Evolutionary conservation across 306 rosid species (phyloP).

Genomic region (Prunus persica): DNA sequence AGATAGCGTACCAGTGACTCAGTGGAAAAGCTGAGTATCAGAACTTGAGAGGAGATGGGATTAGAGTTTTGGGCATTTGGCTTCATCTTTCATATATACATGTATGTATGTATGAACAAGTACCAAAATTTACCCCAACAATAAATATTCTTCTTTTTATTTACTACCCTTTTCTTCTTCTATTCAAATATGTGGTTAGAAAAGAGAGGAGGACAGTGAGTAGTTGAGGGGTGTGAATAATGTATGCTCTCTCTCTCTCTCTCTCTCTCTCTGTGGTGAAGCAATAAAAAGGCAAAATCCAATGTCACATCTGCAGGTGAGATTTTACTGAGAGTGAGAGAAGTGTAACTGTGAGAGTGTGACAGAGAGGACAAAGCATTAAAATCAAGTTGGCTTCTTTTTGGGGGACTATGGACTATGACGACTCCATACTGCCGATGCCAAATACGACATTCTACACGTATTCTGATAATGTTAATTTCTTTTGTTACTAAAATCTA

Average conservation of each 20-base stretch:
- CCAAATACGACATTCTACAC: background rate
- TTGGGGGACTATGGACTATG: background rate
- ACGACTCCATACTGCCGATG: background rate
- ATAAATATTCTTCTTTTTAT: background rate
- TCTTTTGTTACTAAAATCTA: too few species aligned
- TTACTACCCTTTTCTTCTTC: background rate
- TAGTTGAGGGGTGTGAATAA: slow-evolving; percentile 13
- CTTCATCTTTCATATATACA: background rate
- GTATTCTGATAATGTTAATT: too few species aligned
- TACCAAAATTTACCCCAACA: background rate
- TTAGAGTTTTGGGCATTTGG: background rate
- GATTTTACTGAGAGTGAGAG: background rate
- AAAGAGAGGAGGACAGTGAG: background rate
- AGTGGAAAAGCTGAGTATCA: background rate
- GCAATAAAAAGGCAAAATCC: background rate
- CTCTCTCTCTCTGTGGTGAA: background rate
- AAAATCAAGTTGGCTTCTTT: background rate
- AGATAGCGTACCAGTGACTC: slow-evolving; percentile 1
- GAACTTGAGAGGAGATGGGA: background rate
- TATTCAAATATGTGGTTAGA: slow-evolving; percentile 9
- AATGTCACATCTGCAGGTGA: slow-evolving; percentile 3
- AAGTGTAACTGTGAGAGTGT: background rate
- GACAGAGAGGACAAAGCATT: background rate
- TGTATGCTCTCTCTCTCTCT: background rate
- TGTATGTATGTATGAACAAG: background rate